Evolutionary conservation across 139 green algal species (phyloP).

Genomic region (Tetraselmis chui): DNA sequence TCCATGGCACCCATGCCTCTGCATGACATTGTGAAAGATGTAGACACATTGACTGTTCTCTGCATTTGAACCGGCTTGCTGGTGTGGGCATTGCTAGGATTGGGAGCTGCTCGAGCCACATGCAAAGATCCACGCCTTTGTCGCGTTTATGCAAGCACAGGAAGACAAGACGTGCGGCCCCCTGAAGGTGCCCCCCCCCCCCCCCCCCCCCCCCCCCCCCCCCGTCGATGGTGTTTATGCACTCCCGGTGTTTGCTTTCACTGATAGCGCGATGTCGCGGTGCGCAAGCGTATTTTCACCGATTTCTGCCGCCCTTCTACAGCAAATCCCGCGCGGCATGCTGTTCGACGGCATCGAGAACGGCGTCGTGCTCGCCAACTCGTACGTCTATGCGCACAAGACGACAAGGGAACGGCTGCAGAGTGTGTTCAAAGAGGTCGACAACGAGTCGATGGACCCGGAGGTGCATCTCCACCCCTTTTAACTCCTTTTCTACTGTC

Average conservation of each 20-base stretch:
- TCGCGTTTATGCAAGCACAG: neutral
- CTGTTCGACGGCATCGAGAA: neutral
- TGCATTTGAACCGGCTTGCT: no score
- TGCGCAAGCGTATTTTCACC: no score
- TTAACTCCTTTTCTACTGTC: neutral
- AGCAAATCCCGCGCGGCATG: neutral
- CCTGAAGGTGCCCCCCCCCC: neutral
- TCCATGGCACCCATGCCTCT: neutral
- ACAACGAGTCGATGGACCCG: neutral
- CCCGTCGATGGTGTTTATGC: neutral
- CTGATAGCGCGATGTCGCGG: no score
- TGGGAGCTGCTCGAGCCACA: neutral
- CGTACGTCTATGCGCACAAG: neutral
- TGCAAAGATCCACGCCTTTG: neutral
- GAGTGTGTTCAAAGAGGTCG: neutral
- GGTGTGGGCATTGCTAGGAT: neutral
- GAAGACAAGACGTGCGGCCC: neutral
- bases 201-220: no score
- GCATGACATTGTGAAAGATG: neutral
- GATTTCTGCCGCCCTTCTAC: no score
- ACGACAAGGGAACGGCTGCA: neutral
- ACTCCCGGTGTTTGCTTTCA: neutral
- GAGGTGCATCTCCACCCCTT: neutral
- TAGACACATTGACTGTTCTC: neutral
- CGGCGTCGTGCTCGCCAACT: neutral